Percentiles rank a stretch among this genome's conserved stretches.
Conservation (phyloP, 1,139 yeast genomes). For the Hyphopichia pseudoburtonii region DNA sequence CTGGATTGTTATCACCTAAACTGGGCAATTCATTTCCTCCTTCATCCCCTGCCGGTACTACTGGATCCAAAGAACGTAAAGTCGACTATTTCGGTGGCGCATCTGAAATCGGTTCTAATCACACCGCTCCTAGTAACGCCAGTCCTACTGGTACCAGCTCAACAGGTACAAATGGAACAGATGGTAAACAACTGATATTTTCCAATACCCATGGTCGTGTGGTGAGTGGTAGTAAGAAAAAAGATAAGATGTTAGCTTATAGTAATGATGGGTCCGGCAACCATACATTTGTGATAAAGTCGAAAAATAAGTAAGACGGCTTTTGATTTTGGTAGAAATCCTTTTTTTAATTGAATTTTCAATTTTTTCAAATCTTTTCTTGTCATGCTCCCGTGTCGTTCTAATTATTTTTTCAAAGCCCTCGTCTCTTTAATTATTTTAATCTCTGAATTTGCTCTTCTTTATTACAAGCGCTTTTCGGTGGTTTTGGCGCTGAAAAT, state of each 20-base stretch:
- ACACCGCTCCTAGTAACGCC: constrained; percentile 1
- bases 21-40: constrained; percentile 22
- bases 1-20: constrained; percentile 54
- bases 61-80: constrained; percentile 11
- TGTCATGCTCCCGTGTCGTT: too few species aligned
- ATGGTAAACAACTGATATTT: constrained; percentile 25
- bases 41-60: constrained; percentile 19
- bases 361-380: too few species aligned
- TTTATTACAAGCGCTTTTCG: too few species aligned
- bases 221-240: constrained; percentile 26
- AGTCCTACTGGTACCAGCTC: constrained; percentile 5
- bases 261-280: constrained; percentile 45
- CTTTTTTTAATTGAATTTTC: neutral
- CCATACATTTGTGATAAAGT: constrained; percentile 40
- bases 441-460: too few species aligned
- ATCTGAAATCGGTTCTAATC: constrained; percentile 8
- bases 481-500: too few species aligned
- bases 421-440: too few species aligned
- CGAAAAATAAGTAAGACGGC: constrained; percentile 30
- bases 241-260: constrained; percentile 42
- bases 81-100: neutral
- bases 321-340: too few species aligned
- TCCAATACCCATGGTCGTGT: constrained; percentile 25
- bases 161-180: constrained; percentile 9
- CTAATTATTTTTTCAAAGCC: too few species aligned